A percentile compares a stretch with the other conserved stretches of the same genome.
phyloP scores from a whole-genome alignment of 768 basidiomycete species.

The Hygrocybe punicea region DNA sequence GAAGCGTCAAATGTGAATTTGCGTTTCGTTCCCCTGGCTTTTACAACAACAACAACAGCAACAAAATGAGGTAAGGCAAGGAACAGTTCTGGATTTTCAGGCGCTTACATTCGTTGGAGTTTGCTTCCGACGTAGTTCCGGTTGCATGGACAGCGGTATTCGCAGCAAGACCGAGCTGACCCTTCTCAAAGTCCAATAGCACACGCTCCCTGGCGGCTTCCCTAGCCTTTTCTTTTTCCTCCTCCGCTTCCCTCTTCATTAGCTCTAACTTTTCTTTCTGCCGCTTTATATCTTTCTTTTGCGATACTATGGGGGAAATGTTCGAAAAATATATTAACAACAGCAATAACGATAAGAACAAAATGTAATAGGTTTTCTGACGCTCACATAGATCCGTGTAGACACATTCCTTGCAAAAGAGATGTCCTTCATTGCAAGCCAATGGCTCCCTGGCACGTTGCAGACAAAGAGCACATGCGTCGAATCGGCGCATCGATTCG shows the following conservation, averaged over 20 bases:
- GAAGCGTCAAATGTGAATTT: constrained; percentile 81
- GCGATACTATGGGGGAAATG: constrained; percentile 52
- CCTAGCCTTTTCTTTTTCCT: constrained; percentile 64
- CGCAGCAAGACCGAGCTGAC: constrained; percentile 69
- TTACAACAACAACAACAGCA: background rate
- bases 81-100: no score
- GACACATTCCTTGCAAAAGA: constrained; percentile 96
- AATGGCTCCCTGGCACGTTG: constrained; percentile 80
- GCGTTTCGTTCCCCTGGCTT: constrained; percentile 68
- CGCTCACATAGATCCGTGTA: constrained; percentile 76
- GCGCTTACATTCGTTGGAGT: constrained; percentile 28
- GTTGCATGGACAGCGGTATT: constrained; percentile 34
- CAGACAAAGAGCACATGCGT: constrained; percentile 87
- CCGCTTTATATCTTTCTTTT: constrained; percentile 91
- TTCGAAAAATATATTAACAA: no score
- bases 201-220: constrained; percentile 85
- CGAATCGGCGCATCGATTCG: constrained; percentile 90
- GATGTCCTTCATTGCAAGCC: constrained; percentile 79
- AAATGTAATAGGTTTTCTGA: no score
- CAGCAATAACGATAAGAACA: no score
- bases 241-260: constrained; percentile 75
- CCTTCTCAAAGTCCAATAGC: constrained; percentile 82
- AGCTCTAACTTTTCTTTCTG: constrained; percentile 77
- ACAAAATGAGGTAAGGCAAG: no score
- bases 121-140: constrained; percentile 39